Evolutionary conservation across 345 rosid genomes (phyloP).

Genomic region (Ceriops decandra): DNA sequence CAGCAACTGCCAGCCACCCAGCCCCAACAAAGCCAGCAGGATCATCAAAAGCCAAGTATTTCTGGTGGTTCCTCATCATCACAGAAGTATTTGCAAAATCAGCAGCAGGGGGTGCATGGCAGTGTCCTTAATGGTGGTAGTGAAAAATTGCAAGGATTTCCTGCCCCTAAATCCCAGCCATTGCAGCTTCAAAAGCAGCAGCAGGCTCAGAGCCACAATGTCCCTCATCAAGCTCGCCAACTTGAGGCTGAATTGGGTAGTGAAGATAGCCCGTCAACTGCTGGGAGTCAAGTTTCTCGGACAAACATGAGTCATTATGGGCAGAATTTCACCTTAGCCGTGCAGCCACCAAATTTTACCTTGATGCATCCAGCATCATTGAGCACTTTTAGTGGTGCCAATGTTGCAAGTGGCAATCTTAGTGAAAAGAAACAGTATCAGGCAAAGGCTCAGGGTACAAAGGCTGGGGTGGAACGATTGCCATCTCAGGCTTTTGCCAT

Average conservation of each 20-base stretch:
- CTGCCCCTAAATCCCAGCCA: conserved; percentile 52
- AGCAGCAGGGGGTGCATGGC: conserved; percentile 55
- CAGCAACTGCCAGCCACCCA: conserved; percentile 43
- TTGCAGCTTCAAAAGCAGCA: conserved; percentile 58
- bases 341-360: conserved; percentile 60
- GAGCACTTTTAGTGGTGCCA: conserved; percentile 33
- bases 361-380: conserved; percentile 55
- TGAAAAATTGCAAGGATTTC: conserved; percentile 63
- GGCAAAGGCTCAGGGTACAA: conserved; percentile 44
- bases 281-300: conserved; percentile 71
- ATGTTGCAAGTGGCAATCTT: conserved; percentile 37
- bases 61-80: conserved; percentile 71
- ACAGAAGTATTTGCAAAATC: conserved; percentile 77
- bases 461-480: conserved; percentile 55
- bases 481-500: conserved; percentile 76
- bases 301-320: conserved; percentile 50
- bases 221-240: conserved; percentile 54
- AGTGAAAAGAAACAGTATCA: conserved; percentile 67
- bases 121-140: conserved; percentile 38
- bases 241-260: conserved; percentile 56
- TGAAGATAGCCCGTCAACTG: conserved; percentile 79
- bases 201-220: conserved; percentile 50
- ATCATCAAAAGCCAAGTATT: conserved; percentile 65
- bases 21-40: conserved; percentile 57
- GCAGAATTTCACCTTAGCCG: conserved; percentile 59